Evolutionary conservation across 805 yeast species (phyloP).

Genomic region (Ogataea kodamae): DNA sequence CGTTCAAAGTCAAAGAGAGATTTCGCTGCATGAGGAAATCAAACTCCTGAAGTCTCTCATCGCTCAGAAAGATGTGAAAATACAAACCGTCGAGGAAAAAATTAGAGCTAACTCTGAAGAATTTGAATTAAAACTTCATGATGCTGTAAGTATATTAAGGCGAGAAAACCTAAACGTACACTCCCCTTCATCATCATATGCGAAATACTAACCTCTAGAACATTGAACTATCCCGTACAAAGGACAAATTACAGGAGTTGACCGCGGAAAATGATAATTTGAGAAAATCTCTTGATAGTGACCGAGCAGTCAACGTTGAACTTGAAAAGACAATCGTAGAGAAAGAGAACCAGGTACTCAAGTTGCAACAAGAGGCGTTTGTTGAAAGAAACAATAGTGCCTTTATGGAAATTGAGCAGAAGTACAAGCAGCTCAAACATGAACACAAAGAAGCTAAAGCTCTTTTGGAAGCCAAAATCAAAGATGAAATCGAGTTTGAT

Average conservation of each 20-base stretch:
- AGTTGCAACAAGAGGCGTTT: slow-evolving; percentile 26
- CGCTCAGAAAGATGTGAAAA: slow-evolving; percentile 34
- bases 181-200: slow-evolving; percentile 7
- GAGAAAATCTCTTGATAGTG: slow-evolving; percentile 35
- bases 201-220: slow-evolving; percentile 23
- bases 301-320: slow-evolving; percentile 36
- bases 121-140: slow-evolving; percentile 35
- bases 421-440: slow-evolving; percentile 40
- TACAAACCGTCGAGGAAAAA: slow-evolving; percentile 31
- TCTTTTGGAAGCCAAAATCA: slow-evolving; percentile 39
- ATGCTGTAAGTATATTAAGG: slow-evolving; percentile 25
- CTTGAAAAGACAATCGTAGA: slow-evolving; percentile 33
- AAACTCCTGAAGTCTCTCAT: slow-evolving; percentile 27
- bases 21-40: slow-evolving; percentile 30
- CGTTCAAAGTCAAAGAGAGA: slow-evolving; percentile 9
- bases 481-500: slow-evolving; percentile 41
- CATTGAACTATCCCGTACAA: slow-evolving; percentile 29
- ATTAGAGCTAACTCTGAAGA: slow-evolving; percentile 29
- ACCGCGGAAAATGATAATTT: slow-evolving; percentile 44
- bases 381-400: slow-evolving; percentile 20
- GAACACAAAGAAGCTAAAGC: slow-evolving; percentile 42
- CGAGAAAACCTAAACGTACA: slow-evolving; percentile 11
- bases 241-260: slow-evolving; percentile 36
- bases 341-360: slow-evolving; percentile 35
- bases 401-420: slow-evolving; percentile 22